These are phyloP conservation scores for Hypoxylon sp. DNA, from an alignment of 2,329 filamentous ascomycete genomes.

Conservation along the genomic window DNA sequence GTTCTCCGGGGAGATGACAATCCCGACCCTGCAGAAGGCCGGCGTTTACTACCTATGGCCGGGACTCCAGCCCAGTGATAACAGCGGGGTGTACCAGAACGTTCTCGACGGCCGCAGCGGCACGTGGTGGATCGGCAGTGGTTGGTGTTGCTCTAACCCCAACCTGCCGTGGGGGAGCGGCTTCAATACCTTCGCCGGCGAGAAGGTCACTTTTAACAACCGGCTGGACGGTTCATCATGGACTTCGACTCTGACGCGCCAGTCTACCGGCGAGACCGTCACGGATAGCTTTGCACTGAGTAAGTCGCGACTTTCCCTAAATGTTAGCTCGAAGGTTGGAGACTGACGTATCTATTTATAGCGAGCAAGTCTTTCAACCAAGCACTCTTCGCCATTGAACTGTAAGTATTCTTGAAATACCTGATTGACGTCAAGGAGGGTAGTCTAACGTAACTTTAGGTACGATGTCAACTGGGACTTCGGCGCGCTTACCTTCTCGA, in stretches of 20 bases:
- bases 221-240: constrained; percentile 47
- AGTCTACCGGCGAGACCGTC: constrained; percentile 47
- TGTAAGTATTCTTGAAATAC: constrained; percentile 44
- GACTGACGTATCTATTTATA: constrained; percentile 23
- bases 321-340: not conserved
- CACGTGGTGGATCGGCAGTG: constrained; percentile 56
- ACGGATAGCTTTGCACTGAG: constrained; percentile 52
- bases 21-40: constrained; percentile 48
- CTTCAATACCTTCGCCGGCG: constrained; percentile 53
- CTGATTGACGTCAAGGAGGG: not conserved
- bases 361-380: constrained; percentile 56
- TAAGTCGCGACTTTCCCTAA: constrained; percentile 27
- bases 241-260: constrained; percentile 52
- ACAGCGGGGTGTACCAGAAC: constrained; percentile 57
- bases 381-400: constrained; percentile 56
- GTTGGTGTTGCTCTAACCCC: constrained; percentile 57
- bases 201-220: constrained; percentile 52
- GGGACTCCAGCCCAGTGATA: constrained; percentile 55
- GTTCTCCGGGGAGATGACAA: constrained; percentile 49
- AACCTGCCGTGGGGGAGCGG: constrained; percentile 54
- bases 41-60: constrained; percentile 58
- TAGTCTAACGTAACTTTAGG: constrained; percentile 27
- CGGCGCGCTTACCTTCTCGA: constrained; percentile 54
- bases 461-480: constrained; percentile 55
- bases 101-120: constrained; percentile 56